These are phyloP conservation scores for Eleusine coracana DNA, from an alignment of 176 grass and related monocot species.

Conservation along the genomic window DNA sequence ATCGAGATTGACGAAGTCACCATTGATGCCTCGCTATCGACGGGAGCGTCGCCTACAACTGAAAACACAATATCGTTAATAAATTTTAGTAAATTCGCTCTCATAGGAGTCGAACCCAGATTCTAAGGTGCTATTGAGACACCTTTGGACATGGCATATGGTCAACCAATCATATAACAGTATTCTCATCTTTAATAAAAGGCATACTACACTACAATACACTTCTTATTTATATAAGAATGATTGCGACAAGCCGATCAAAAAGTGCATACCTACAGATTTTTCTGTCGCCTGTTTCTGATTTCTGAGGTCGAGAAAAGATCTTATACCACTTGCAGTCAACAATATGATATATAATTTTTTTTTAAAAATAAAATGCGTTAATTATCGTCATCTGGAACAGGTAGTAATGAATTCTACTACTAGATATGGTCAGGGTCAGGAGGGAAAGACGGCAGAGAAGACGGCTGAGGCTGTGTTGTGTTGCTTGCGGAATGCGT, in stretches of 20 bases:
- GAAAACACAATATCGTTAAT: no score
- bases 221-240: no score
- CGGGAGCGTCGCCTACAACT: no score
- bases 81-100: no score
- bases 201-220: no score
- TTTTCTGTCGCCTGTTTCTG: background rate
- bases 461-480: no score
- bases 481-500: slow-evolving; percentile 7
- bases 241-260: no score
- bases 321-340: background rate
- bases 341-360: background rate
- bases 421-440: slow-evolving; percentile 30
- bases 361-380: background rate
- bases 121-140: no score
- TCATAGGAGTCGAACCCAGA: no score
- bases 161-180: background rate
- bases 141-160: background rate
- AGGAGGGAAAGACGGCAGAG: slow-evolving; percentile 11
- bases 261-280: no score
- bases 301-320: background rate
- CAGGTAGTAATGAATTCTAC: background rate
- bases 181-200: background rate
- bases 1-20: no score
- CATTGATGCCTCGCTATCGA: no score
- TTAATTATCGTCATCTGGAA: background rate